phyloP scores from a whole-genome alignment of 2,329 filamentous ascomycete genomes.

The Claviceps cyperi region DNA sequence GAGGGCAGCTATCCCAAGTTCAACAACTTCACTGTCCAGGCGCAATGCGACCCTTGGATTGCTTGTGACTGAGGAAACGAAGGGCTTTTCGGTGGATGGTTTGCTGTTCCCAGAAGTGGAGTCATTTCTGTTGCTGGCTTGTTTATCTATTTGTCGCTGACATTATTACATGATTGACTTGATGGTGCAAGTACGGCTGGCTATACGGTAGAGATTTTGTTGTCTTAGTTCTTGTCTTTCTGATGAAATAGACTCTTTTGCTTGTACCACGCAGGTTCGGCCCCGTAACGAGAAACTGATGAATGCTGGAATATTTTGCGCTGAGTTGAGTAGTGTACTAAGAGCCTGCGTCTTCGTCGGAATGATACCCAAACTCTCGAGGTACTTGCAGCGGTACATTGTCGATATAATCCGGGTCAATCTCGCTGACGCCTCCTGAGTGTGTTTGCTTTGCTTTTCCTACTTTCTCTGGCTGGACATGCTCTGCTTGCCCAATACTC shows the following conservation, averaged over 20 bases:
- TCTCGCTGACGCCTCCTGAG: conserved; percentile 5
- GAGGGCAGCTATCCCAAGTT: conserved; percentile 24
- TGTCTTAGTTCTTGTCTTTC: conserved; percentile 3
- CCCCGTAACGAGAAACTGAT: background rate
- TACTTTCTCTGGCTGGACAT: too few species aligned
- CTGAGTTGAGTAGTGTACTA: background rate
- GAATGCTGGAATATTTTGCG: background rate
- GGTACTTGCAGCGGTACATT: conserved; percentile 8
- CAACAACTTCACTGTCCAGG: conserved; percentile 23
- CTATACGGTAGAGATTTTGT: conserved; percentile 9
- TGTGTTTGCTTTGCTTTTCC: too few species aligned
- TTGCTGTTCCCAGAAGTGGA: conserved; percentile 3
- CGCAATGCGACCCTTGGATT: conserved; percentile 25
- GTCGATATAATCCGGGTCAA: conserved; percentile 11
- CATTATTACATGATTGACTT: conserved; percentile 6
- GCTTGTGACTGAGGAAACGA: conserved; percentile 15
- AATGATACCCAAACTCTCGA: conserved; percentile 12
- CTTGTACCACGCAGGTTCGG: background rate
- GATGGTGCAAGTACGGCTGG: conserved; percentile 6
- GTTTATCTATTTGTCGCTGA: conserved; percentile 1
- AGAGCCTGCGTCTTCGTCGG: conserved; percentile 8
- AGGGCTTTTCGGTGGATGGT: background rate
- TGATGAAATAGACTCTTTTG: conserved; percentile 4
- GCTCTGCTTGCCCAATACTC: background rate
- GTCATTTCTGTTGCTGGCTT: conserved; percentile 1